A percentile compares a stretch with the other conserved stretches of the same genome.
Evolutionary conservation across 768 basidiomycete species (phyloP).

Genomic region (Boletus insuetus): DNA sequence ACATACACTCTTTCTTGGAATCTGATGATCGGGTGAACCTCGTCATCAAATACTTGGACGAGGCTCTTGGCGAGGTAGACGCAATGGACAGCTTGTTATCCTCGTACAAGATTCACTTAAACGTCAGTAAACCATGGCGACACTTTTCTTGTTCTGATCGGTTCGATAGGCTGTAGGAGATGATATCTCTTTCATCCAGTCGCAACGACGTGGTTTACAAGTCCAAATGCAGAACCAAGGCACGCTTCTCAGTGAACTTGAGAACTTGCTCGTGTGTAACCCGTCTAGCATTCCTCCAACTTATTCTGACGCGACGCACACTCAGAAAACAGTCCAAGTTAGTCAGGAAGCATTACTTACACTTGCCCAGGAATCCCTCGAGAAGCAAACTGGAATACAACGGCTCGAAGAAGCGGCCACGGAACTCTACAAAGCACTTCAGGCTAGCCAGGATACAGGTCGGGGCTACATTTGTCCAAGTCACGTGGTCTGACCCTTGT

Average conservation of each 20-base stretch:
- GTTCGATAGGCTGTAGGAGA: slow-evolving; percentile 79
- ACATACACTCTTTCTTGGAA: slow-evolving; percentile 96
- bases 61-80: slow-evolving; percentile 85
- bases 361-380: slow-evolving; percentile 87
- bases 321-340: slow-evolving; percentile 93
- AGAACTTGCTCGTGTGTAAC: slow-evolving; percentile 73
- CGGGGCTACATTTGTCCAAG: not conserved
- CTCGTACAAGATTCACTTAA: slow-evolving; percentile 94
- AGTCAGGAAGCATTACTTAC: slow-evolving; percentile 68
- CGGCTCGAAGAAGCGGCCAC: slow-evolving; percentile 79
- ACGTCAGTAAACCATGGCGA: slow-evolving; percentile 52
- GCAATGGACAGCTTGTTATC: slow-evolving; percentile 86
- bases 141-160: slow-evolving; percentile 9
- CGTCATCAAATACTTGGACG: slow-evolving; percentile 87
- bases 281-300: not conserved
- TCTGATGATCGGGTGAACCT: slow-evolving; percentile 86
- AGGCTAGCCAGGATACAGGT: slow-evolving; percentile 89
- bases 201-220: slow-evolving; percentile 93
- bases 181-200: slow-evolving; percentile 94
- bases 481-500: slow-evolving; percentile 4
- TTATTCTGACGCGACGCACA: not conserved
- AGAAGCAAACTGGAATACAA: slow-evolving; percentile 72
- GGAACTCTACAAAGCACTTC: slow-evolving; percentile 92
- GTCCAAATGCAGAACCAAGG: slow-evolving; percentile 97
- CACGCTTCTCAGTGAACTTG: slow-evolving; percentile 77